A percentile compares a stretch with the other conserved stretches of the same genome.
phyloP scores from a whole-genome alignment of 306 rosid species.

The Argentina anserina region DNA sequence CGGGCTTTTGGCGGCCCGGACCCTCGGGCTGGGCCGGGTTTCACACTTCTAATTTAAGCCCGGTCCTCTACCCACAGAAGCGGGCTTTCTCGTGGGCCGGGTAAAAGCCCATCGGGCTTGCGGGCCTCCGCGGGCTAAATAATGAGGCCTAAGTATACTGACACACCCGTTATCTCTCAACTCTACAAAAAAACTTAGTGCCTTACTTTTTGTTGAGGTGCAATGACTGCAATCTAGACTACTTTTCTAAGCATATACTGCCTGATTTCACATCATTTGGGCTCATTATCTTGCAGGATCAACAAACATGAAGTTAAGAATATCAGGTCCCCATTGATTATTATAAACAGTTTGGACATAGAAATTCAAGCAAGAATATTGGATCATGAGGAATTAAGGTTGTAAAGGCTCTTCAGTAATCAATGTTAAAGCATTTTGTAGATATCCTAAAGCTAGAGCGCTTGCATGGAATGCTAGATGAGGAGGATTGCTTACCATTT shows the following conservation, averaged over 20 bases:
- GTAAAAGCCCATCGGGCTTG: too few species aligned
- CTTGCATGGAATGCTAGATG: slow-evolving; percentile 27
- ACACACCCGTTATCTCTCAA: too few species aligned
- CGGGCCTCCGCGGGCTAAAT: too few species aligned
- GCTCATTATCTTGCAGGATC: not conserved
- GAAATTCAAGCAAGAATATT: slow-evolving; percentile 1
- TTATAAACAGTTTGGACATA: not conserved
- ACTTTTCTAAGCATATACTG: not conserved
- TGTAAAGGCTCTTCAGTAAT: not conserved
- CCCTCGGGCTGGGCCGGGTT: too few species aligned
- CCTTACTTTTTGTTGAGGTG: too few species aligned
- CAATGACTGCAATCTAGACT: not conserved
- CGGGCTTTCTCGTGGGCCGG: too few species aligned
- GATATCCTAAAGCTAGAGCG: slow-evolving; percentile 36
- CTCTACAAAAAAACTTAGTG: too few species aligned
- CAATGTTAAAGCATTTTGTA: slow-evolving; percentile 13
- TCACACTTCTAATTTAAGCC: too few species aligned
- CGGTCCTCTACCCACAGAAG: too few species aligned
- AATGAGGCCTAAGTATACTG: too few species aligned
- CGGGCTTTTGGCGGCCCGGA: too few species aligned
- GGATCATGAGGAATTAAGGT: not conserved
- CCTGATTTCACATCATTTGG: not conserved
- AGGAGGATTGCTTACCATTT: not conserved
- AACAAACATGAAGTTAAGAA: not conserved
- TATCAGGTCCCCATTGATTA: not conserved